Conservation (phyloP, 2,329 filamentous ascomycete genomes). For the Chalaropsis thielavioides region DNA sequence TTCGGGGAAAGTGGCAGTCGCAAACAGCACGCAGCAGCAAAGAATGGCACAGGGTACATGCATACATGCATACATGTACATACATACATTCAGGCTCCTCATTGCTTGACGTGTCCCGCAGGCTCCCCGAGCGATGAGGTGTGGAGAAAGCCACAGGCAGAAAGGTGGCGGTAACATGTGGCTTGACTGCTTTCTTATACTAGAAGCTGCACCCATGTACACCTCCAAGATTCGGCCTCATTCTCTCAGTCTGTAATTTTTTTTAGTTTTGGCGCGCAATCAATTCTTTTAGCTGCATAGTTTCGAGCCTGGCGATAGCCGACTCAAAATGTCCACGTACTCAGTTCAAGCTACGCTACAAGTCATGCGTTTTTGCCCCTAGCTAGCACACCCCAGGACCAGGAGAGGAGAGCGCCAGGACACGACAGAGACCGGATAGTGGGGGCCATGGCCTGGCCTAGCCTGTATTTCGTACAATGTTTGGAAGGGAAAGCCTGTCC, state of each 20-base stretch:
- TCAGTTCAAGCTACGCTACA: neutral
- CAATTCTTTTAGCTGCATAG: neutral
- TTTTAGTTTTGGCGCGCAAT: neutral
- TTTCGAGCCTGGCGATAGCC: neutral
- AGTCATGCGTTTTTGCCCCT: neutral
- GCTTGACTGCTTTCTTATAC: too few relatives aligned
- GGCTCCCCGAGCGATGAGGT: too few relatives aligned
- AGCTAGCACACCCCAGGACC: too few relatives aligned
- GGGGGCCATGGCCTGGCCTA: too few relatives aligned
- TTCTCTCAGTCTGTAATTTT: neutral
- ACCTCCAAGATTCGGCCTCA: too few relatives aligned
- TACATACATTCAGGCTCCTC: neutral
- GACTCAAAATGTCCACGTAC: neutral
- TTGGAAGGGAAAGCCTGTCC: neutral
- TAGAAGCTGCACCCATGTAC: too few relatives aligned
- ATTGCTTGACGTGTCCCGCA: too few relatives aligned
- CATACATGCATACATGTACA: neutral
- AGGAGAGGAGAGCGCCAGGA: too few relatives aligned
- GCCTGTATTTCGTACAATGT: neutral
- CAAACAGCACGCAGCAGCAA: neutral
- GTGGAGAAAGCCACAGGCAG: too few relatives aligned
- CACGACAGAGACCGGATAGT: too few relatives aligned
- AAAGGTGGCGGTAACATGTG: too few relatives aligned
- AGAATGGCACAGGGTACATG: neutral
- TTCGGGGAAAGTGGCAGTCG: neutral